Percentiles rank a stretch among this genome's conserved stretches.
Conservation (phyloP, 2,329 filamentous ascomycete species). For the Fusarium sp. region DNA sequence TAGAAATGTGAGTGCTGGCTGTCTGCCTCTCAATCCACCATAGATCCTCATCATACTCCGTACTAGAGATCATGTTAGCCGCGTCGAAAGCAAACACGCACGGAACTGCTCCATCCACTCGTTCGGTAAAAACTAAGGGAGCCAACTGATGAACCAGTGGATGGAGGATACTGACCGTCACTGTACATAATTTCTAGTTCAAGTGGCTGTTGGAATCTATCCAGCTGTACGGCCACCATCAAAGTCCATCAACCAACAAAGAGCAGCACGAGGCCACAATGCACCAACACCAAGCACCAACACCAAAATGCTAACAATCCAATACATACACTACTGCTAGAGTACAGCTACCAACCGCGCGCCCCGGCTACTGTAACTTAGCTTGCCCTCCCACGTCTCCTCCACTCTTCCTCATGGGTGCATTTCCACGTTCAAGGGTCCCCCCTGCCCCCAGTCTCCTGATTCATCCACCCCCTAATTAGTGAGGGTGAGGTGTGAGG, state of each 20-base stretch:
- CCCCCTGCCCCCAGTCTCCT: conserved; percentile 23
- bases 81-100: neutral
- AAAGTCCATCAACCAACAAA: neutral
- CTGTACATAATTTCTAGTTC: neutral
- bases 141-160: neutral
- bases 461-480: conserved; percentile 20
- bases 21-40: neutral
- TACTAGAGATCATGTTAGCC: neutral
- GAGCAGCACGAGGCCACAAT: neutral
- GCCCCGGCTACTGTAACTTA: conserved; percentile 23
- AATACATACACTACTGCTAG: neutral
- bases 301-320: conserved; percentile 3
- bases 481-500: neutral
- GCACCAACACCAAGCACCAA: neutral
- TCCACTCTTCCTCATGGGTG: conserved; percentile 4
- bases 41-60: neutral
- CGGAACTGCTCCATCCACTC: conserved; percentile 4
- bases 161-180: neutral
- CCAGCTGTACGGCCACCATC: conserved; percentile 10
- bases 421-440: conserved; percentile 23
- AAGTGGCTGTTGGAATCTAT: neutral
- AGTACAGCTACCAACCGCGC: conserved; percentile 30
- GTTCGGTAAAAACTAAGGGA: neutral
- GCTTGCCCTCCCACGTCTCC: conserved; percentile 26
- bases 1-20: neutral